Percentiles rank a stretch among this genome's conserved stretches.
Conservation (phyloP, 805 yeast genomes). For the Jamesozyma rosinii region DNA sequence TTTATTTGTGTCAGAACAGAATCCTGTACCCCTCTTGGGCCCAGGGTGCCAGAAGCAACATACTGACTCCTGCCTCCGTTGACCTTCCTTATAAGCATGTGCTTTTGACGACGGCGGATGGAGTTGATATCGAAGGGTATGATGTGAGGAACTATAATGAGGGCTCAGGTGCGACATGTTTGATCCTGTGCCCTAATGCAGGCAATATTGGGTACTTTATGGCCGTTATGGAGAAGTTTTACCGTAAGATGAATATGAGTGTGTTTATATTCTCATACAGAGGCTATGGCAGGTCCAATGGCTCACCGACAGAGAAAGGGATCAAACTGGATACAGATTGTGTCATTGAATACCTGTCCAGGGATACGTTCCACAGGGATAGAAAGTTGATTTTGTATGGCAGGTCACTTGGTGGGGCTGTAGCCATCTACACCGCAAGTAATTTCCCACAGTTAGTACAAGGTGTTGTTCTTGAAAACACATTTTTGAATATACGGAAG, state of each 20-base stretch:
- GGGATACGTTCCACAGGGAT: slow-evolving; percentile 43
- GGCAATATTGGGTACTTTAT: slow-evolving; percentile 90
- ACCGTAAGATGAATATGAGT: slow-evolving; percentile 53
- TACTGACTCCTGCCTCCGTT: slow-evolving; percentile 67
- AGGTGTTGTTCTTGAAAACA: slow-evolving; percentile 75
- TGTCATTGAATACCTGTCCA: slow-evolving; percentile 45
- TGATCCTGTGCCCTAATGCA: slow-evolving; percentile 87
- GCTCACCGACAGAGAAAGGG: slow-evolving; percentile 68
- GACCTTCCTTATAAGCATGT: slow-evolving; percentile 58
- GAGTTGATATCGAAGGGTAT: slow-evolving; percentile 56
- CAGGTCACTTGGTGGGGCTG: slow-evolving; percentile 91
- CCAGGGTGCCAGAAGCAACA: slow-evolving; percentile 58
- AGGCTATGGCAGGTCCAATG: slow-evolving; percentile 80
- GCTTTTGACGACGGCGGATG: slow-evolving; percentile 56
- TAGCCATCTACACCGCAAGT: slow-evolving; percentile 71
- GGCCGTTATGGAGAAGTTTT: slow-evolving; percentile 67
- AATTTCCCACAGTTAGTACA: slow-evolving; percentile 40
- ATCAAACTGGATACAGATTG: slow-evolving; percentile 74
- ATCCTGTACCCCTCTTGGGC: slow-evolving; percentile 75
- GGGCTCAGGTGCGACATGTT: slow-evolving; percentile 47
- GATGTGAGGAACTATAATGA: slow-evolving; percentile 28
- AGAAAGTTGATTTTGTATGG: slow-evolving; percentile 63
- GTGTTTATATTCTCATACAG: slow-evolving; percentile 80
- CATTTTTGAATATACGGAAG: slow-evolving; percentile 70
- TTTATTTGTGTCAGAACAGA: slow-evolving; percentile 55